Evolutionary conservation across 257 asterid species (phyloP).

Genomic region (Rubia yunnanensis): DNA sequence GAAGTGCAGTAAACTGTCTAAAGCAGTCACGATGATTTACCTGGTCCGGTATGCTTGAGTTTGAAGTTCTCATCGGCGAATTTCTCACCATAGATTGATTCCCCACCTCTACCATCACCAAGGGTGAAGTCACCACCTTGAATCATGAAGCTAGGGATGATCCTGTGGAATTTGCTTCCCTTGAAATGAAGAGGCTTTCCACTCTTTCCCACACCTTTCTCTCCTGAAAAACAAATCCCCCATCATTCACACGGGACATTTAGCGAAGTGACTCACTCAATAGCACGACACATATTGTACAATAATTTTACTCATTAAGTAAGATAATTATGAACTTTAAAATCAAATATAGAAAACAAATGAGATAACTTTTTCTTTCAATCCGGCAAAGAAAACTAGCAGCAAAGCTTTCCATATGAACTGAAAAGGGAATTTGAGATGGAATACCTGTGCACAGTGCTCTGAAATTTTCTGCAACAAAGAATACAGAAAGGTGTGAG

Average conservation of each 20-base stretch:
- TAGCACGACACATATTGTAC: too few species aligned
- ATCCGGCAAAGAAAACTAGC: neutral
- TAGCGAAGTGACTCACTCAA: too few species aligned
- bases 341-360: neutral
- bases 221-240: constrained; percentile 43
- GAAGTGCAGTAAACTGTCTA: neutral
- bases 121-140: constrained; percentile 98
- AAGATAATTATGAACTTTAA: neutral
- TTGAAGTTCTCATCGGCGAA: constrained; percentile 92
- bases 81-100: constrained; percentile 79
- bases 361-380: neutral
- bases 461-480: constrained; percentile 80
- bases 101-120: constrained; percentile 98
- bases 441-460: constrained; percentile 81
- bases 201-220: constrained; percentile 74
- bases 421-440: neutral
- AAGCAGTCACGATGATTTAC: constrained; percentile 19
- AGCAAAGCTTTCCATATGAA: neutral
- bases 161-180: constrained; percentile 83
- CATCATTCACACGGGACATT: too few species aligned
- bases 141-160: constrained; percentile 94
- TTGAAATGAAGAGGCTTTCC: constrained; percentile 90
- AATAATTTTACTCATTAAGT: neutral
- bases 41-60: constrained; percentile 93
- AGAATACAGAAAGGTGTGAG: constrained; percentile 11